Conservation (phyloP, 2,329 filamentous ascomycete genomes). For the Diplodia scrobiculata region DNA sequence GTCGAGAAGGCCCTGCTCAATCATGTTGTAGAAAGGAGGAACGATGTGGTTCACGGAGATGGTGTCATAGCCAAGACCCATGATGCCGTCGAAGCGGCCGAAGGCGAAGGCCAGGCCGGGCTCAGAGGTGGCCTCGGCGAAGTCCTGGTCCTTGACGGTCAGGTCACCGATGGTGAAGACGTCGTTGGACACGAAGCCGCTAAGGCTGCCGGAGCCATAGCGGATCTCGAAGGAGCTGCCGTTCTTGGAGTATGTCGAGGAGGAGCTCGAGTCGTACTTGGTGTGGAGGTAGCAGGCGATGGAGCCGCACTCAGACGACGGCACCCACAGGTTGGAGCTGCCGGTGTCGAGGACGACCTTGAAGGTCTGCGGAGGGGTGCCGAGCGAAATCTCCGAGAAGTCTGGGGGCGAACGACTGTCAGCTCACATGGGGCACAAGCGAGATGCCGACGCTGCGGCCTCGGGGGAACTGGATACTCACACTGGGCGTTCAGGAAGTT, state of each 20-base stretch:
- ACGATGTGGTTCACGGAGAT: conserved; percentile 96
- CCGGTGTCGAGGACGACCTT: conserved; percentile 99
- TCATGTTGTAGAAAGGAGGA: conserved; percentile 94
- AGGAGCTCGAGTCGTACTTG: conserved; percentile 91
- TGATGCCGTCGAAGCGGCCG: conserved; percentile 93
- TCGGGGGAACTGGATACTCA: conserved; percentile 54
- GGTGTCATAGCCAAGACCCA: conserved; percentile 90
- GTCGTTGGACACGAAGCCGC: conserved; percentile 91
- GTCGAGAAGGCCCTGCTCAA: conserved; percentile 86
- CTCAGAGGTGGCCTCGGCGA: conserved; percentile 93
- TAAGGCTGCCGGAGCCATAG: conserved; percentile 93
- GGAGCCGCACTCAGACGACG: conserved; percentile 83
- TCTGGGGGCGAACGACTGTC: conserved; percentile 56
- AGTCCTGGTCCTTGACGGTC: conserved; percentile 84
- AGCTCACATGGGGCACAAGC: conserved; percentile 10
- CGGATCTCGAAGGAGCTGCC: conserved; percentile 88
- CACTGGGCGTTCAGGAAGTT: conserved; percentile 99
- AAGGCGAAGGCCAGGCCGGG: conserved; percentile 97
- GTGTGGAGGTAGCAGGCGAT: conserved; percentile 97
- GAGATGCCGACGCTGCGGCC: background rate
- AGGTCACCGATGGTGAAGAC: conserved; percentile 84
- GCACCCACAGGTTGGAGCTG: conserved; percentile 99
- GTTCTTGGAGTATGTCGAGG: conserved; percentile 91
- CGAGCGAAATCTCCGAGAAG: conserved; percentile 94
- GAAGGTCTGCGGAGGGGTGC: conserved; percentile 89